Evolutionary conservation across 306 rosid species (phyloP).

Genomic region (Lathyrus tuberosus): DNA sequence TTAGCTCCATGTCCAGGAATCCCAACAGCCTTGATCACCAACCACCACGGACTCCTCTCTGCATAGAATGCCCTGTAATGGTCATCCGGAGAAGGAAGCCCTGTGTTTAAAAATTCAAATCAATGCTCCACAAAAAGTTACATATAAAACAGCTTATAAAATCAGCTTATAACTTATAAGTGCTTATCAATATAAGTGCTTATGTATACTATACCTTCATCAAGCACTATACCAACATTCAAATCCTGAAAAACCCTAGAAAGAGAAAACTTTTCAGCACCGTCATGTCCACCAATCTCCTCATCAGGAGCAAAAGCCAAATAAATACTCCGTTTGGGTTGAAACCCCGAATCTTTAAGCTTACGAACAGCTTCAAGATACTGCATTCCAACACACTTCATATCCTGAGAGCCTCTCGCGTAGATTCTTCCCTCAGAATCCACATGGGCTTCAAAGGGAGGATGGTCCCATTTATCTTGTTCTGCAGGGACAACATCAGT

Average conservation of each 20-base stretch:
- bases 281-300: slow-evolving; percentile 87
- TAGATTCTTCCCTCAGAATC: slow-evolving; percentile 54
- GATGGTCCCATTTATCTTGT: slow-evolving; percentile 70
- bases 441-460: slow-evolving; percentile 69
- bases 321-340: slow-evolving; percentile 62
- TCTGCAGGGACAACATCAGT: slow-evolving; percentile 87
- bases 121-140: not conserved
- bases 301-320: slow-evolving; percentile 83
- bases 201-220: slow-evolving; percentile 56
- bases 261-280: slow-evolving; percentile 58
- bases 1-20: slow-evolving; percentile 95
- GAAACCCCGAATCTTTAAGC: slow-evolving; percentile 55
- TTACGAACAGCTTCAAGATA: slow-evolving; percentile 84
- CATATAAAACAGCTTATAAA: too few relatives aligned
- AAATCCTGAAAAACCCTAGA: slow-evolving; percentile 57
- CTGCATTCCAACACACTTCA: slow-evolving; percentile 95
- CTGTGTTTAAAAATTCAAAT: slow-evolving; percentile 41
- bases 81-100: slow-evolving; percentile 71
- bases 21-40: slow-evolving; percentile 81
- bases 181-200: too few relatives aligned
- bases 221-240: slow-evolving; percentile 81
- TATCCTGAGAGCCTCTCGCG: slow-evolving; percentile 92
- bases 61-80: slow-evolving; percentile 73
- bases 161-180: too few relatives aligned
- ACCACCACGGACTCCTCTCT: slow-evolving; percentile 88